Conservation (phyloP, 2,329 filamentous ascomycete species). For the Diaporthe sp. region DNA sequence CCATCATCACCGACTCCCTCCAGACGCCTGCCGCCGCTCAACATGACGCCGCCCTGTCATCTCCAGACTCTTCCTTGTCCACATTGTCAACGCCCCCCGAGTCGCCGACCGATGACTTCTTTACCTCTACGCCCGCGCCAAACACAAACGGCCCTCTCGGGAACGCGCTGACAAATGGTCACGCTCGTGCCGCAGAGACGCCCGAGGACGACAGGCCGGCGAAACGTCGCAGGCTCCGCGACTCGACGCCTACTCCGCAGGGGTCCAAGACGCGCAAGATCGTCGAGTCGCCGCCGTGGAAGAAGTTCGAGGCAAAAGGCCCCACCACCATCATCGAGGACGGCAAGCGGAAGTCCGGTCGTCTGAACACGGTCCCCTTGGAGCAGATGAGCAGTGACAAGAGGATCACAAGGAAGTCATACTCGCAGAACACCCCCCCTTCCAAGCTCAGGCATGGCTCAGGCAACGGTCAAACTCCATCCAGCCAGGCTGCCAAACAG, state of each 20-base stretch:
- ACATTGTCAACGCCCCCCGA: constrained; percentile 32
- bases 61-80: constrained; percentile 33
- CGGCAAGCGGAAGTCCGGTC: constrained; percentile 75
- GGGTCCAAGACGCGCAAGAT: constrained; percentile 55
- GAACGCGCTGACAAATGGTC: constrained; percentile 37
- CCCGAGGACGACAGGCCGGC: constrained; percentile 61
- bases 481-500: constrained; percentile 41
- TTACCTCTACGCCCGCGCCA: background rate
- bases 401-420: constrained; percentile 61
- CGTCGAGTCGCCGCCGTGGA: constrained; percentile 90
- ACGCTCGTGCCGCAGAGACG: constrained; percentile 35
- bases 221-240: constrained; percentile 72
- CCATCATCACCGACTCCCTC: constrained; percentile 26
- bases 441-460: constrained; percentile 40
- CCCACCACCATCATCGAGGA: constrained; percentile 85
- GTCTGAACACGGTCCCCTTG: constrained; percentile 67
- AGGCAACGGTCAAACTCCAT: constrained; percentile 42
- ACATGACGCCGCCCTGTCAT: constrained; percentile 5
- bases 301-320: constrained; percentile 83
- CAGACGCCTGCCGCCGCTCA: constrained; percentile 1
- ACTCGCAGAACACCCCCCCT: constrained; percentile 47
- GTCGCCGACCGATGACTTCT: constrained; percentile 15
- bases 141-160: constrained; percentile 30
- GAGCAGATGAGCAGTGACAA: constrained; percentile 64
- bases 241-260: constrained; percentile 53